These are phyloP conservation scores for Peronospora belbahrii DNA, from an alignment of 352 stramenopile species.

Conservation along the genomic window DNA sequence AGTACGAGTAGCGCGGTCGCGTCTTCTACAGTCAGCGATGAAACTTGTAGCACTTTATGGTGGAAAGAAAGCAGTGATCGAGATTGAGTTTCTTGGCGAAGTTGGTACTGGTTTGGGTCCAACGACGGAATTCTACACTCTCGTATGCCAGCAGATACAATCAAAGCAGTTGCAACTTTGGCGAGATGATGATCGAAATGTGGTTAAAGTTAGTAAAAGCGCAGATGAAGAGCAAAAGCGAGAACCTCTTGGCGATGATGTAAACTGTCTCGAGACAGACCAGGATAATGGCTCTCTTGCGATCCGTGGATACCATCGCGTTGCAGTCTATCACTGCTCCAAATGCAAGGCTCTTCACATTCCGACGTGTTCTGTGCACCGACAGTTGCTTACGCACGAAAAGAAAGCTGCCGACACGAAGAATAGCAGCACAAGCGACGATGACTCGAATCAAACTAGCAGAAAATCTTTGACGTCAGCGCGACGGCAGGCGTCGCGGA, in stretches of 20 bases:
- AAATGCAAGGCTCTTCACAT: conserved; percentile 45
- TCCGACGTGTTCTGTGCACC: conserved; percentile 40
- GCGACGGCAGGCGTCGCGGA: conserved; percentile 2
- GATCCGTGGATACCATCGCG: conserved; percentile 60
- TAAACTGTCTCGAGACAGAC: background rate
- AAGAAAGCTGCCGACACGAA: conserved; percentile 24
- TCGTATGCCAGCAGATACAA: conserved; percentile 69
- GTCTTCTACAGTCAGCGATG: conserved; percentile 57
- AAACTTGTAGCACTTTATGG: conserved; percentile 70
- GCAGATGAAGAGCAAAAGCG: conserved; percentile 12
- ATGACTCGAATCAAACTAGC: background rate
- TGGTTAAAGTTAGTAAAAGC: background rate
- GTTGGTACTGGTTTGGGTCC: conserved; percentile 64
- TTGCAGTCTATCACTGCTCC: conserved; percentile 54
- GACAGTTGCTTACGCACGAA: conserved; percentile 43
- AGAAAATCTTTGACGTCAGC: conserved; percentile 1
- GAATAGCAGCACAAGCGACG: background rate
- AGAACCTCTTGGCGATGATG: conserved; percentile 7
- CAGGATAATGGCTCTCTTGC: conserved; percentile 23
- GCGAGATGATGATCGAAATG: conserved; percentile 35
- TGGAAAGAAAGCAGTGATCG: conserved; percentile 65
- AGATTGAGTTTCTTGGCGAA: conserved; percentile 77
- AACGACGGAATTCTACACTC: conserved; percentile 74
- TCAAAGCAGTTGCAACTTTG: conserved; percentile 49
- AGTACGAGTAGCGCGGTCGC: conserved; percentile 54